Evolutionary conservation across 306 rosid genomes (phyloP).

Genomic region (Chamaecrista fasciculata): DNA sequence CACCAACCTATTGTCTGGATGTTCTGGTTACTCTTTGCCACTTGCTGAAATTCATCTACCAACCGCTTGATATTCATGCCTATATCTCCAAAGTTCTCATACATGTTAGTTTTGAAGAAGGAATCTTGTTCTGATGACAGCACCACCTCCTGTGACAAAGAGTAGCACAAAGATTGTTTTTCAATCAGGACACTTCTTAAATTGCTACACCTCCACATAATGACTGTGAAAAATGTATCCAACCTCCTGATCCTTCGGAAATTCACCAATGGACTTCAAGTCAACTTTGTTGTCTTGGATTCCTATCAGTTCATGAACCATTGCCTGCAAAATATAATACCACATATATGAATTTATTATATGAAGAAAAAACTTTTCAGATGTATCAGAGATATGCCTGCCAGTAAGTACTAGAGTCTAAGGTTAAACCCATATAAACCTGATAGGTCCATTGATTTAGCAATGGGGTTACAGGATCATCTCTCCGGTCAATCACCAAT

Average conservation of each 20-base stretch:
- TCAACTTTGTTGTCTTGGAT: constrained; percentile 95
- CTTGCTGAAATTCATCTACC: constrained; percentile 95
- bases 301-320: constrained; percentile 96
- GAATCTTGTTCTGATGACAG: constrained; percentile 91
- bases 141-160: constrained; percentile 74
- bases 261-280: constrained; percentile 65
- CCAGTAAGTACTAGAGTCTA: constrained; percentile 12
- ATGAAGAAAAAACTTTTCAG: constrained; percentile 14
- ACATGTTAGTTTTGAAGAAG: constrained; percentile 88
- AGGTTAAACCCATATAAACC: constrained; percentile 43
- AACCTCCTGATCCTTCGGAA: constrained; percentile 92
- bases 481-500: constrained; percentile 94
- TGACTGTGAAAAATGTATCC: constrained; percentile 32
- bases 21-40: constrained; percentile 81
- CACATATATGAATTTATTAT: constrained; percentile 20
- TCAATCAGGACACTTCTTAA: constrained; percentile 26
- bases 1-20: constrained; percentile 92
- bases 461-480: constrained; percentile 90
- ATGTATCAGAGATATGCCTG: constrained; percentile 15
- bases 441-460: constrained; percentile 98
- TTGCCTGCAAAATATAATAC: constrained; percentile 56
- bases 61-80: constrained; percentile 93
- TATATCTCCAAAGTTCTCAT: constrained; percentile 95
- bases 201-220: constrained; percentile 12
- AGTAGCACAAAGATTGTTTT: constrained; percentile 23